A percentile compares a stretch with the other conserved stretches of the same genome.
These are phyloP conservation scores for Penicillium thymicola DNA, from an alignment of 2,329 filamentous ascomycete genomes.

Conservation along the genomic window DNA sequence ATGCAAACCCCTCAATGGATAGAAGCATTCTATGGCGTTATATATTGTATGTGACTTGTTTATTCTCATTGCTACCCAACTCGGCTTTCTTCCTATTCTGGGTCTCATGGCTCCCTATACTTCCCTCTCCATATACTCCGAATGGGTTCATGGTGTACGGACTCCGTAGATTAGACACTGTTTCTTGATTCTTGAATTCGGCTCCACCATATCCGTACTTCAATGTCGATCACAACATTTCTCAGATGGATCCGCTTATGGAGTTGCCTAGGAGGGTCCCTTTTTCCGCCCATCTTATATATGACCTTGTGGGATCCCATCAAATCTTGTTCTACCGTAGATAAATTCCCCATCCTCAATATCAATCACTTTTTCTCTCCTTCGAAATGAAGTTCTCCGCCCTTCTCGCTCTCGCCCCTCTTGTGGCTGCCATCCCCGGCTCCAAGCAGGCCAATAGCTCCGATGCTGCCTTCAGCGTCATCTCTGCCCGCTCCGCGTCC, in stretches of 20 bases:
- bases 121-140: background rate
- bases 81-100: background rate
- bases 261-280: background rate
- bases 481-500: conserved; percentile 44
- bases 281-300: background rate
- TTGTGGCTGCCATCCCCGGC: conserved; percentile 24
- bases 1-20: background rate
- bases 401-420: conserved; percentile 23
- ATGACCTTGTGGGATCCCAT: background rate
- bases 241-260: background rate
- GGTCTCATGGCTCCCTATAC: background rate
- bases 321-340: background rate
- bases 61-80: background rate
- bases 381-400: conserved; percentile 28
- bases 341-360: background rate
- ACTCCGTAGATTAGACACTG: background rate
- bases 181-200: background rate
- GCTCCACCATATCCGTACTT: background rate
- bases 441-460: conserved; percentile 8
- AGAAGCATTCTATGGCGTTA: background rate
- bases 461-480: conserved; percentile 39
- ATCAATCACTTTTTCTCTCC: background rate
- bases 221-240: conserved; percentile 3
- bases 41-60: background rate
- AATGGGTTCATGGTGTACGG: no score